phyloP scores from a whole-genome alignment of 2,329 filamentous ascomycete species.

The Phaeosphaeriaceae sp. region DNA sequence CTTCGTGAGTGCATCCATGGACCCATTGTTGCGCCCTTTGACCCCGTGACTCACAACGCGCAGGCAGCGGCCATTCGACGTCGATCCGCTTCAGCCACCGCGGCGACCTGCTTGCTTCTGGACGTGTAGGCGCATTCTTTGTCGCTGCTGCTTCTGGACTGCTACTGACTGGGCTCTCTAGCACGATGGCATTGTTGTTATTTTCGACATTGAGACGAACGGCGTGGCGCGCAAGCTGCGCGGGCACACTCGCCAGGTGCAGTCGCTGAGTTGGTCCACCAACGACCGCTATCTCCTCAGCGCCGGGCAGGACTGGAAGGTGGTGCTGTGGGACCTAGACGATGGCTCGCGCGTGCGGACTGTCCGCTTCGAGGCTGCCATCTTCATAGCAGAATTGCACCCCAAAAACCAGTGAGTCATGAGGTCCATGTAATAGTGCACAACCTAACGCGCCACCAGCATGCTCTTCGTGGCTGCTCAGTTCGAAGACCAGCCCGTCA shows the following conservation, averaged over 20 bases:
- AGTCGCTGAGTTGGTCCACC: slow-evolving; percentile 93
- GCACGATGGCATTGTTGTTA: slow-evolving; percentile 88
- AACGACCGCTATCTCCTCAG: slow-evolving; percentile 91
- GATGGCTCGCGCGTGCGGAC: slow-evolving; percentile 76
- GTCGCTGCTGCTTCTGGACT: slow-evolving; percentile 2
- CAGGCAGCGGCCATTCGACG: slow-evolving; percentile 68
- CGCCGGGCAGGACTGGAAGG: slow-evolving; percentile 95
- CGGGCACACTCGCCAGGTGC: slow-evolving; percentile 92
- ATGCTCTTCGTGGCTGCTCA: slow-evolving; percentile 87
- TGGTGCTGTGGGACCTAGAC: slow-evolving; percentile 91
- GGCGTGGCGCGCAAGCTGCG: slow-evolving; percentile 92
- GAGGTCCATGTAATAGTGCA: not conserved
- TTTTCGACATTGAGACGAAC: slow-evolving; percentile 98
- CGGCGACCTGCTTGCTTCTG: slow-evolving; percentile 93
- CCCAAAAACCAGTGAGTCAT: slow-evolving; percentile 79
- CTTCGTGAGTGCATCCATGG: slow-evolving; percentile 71
- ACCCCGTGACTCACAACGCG: slow-evolving; percentile 23
- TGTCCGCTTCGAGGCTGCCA: slow-evolving; percentile 88
- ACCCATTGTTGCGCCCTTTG: slow-evolving; percentile 61
- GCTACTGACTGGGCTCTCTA: slow-evolving; percentile 36
- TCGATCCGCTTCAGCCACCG: slow-evolving; percentile 88
- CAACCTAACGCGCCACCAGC: slow-evolving; percentile 53
- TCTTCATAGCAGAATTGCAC: slow-evolving; percentile 95
- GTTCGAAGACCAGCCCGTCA: slow-evolving; percentile 89
- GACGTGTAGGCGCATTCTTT: slow-evolving; percentile 66